Base-by-base conservation (phyloP, 228 moss, liverwort and hornwort species). In the Sphagnum fallax region DNA sequence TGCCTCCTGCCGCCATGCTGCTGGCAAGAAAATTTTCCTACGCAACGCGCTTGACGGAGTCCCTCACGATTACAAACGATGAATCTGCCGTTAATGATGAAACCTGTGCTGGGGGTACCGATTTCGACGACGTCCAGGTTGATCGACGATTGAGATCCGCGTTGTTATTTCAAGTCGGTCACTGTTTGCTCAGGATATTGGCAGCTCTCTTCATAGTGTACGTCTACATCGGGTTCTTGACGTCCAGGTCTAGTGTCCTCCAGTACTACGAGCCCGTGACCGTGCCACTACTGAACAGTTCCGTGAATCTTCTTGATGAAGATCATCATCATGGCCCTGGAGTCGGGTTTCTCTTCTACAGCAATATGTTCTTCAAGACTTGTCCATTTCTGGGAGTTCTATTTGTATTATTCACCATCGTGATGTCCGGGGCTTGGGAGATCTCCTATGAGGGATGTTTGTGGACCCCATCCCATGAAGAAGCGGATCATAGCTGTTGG, bases 81-180 rank as follows among this genome's bases (percentile, higher is more conserved):
- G 32, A 32, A 32, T 2, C 32, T 32, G 32, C 32, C 32, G 32
- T 32, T 32, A 32, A 32, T 32, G 32, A 32, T 32, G 32, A 2
- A 2, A 32, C 32, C 32, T 32, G 32, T 32, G 8, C 55, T 55
- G 55, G 55, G 55, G 75, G 74, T 59, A 90, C 79, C 71, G 90
- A 90, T 65, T 66, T 82, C 16, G 32, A 32, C 32, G 82, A 82
- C n/a, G 58, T 63, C 8, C 83, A 88, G 47, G 79, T 65, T 9
- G 84, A 88, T 70, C 74, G 81, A 61, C 70, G 81, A 14, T 85
- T 81, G 0, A 90, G 79, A 66, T 75, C 75, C 0, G 75, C 83
- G 11, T 52, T 90, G 14, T 72, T 84, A 10, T 77, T 81, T 11
- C 81, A 90, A 65, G 85, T 80, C 5, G 90, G 82, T 16, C 72